phyloP scores from a whole-genome alignment of 768 basidiomycete species.

The Tricholoma terreum region DNA sequence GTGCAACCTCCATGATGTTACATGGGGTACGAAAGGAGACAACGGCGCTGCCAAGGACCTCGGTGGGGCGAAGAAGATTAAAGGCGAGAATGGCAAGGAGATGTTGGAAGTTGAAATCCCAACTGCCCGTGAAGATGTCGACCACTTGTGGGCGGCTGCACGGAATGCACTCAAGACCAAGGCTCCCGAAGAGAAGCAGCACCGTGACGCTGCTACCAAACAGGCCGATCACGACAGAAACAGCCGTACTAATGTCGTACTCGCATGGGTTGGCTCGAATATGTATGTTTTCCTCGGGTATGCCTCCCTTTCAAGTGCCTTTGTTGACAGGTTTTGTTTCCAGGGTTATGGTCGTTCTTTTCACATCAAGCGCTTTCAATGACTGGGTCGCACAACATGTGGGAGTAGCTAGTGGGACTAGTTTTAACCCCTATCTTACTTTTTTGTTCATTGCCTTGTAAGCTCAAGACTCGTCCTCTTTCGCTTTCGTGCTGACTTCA shows the following conservation, averaged over 20 bases:
- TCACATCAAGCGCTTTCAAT: constrained; percentile 75
- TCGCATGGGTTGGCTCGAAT: constrained; percentile 82
- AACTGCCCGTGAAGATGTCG: constrained; percentile 81
- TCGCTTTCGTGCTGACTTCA: background rate
- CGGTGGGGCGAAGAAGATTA: constrained; percentile 86
- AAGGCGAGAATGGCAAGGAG: constrained; percentile 80
- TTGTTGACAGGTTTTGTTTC: constrained; percentile 7
- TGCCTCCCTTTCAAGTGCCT: constrained; percentile 3
- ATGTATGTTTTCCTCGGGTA: constrained; percentile 48
- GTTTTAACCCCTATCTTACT: constrained; percentile 87
- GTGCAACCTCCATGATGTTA: constrained; percentile 89
- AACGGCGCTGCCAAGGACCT: constrained; percentile 86
- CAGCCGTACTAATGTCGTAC: constrained; percentile 80
- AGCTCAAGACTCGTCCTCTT: background rate
- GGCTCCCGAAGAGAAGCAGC: constrained; percentile 71
- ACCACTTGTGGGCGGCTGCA: constrained; percentile 81
- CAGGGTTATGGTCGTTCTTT: constrained; percentile 68
- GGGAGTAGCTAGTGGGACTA: constrained; percentile 41
- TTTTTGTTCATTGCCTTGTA: constrained; percentile 60
- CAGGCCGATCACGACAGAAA: constrained; percentile 84
- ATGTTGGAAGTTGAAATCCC: constrained; percentile 85
- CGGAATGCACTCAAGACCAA: constrained; percentile 65
- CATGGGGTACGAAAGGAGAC: constrained; percentile 93
- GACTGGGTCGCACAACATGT: constrained; percentile 67
- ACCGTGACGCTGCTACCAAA: constrained; percentile 85